Conservation (phyloP, 345 rosid genomes). For the Ricinus communis region DNA sequence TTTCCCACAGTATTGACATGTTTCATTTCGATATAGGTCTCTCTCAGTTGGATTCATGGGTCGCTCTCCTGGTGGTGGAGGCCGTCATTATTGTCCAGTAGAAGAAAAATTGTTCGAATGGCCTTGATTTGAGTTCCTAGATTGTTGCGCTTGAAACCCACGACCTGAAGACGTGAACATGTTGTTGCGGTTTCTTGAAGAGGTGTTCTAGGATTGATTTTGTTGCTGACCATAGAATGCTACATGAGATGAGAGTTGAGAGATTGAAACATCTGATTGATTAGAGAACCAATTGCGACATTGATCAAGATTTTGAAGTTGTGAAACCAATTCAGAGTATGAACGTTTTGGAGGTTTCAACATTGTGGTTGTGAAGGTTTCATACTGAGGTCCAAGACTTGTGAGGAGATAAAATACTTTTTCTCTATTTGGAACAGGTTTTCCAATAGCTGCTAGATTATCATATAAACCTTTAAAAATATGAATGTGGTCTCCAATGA, state of each 20-base stretch:
- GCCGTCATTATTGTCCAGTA: background rate
- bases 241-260: background rate
- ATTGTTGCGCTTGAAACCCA: conserved; percentile 4
- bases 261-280: background rate
- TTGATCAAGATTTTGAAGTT: conserved; percentile 7
- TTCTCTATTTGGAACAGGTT: background rate
- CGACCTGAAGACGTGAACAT: background rate
- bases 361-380: too few relatives aligned
- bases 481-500: background rate
- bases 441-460: background rate
- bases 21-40: background rate
- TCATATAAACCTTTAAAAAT: background rate
- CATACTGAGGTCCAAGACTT: too few relatives aligned
- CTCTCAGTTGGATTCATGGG: background rate
- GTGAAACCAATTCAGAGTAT: background rate
- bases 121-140: background rate
- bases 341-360: background rate
- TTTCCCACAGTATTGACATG: too few relatives aligned
- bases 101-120: background rate
- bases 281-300: background rate
- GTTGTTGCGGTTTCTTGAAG: background rate
- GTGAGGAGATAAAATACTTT: background rate
- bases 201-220: background rate
- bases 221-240: background rate
- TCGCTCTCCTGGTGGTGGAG: background rate